phyloP scores from a whole-genome alignment of 768 basidiomycete genomes.

The Tylopilus subfusipes region DNA sequence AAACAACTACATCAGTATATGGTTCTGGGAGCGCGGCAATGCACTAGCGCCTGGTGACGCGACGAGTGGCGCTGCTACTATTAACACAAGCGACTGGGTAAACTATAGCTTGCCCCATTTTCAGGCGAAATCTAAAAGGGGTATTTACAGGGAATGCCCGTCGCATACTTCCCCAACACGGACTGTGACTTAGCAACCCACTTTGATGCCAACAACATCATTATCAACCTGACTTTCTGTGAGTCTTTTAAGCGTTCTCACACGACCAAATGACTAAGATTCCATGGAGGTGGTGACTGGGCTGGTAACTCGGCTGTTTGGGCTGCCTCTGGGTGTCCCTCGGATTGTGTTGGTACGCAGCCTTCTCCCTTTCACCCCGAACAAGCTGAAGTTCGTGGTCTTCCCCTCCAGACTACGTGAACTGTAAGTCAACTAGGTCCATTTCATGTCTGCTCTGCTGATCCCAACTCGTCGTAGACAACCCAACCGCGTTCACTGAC shows the following conservation, averaged over 20 bases:
- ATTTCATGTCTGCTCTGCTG: not conserved
- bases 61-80: not conserved
- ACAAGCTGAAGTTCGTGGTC: not conserved
- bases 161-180: not conserved
- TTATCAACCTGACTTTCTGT: conserved; percentile 35
- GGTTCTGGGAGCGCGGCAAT: conserved; percentile 33
- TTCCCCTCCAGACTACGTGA: conserved; percentile 22
- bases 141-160: not conserved
- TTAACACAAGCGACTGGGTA: not conserved
- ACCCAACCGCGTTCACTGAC: conserved; percentile 38
- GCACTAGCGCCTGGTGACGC: not conserved
- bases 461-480: conserved; percentile 17
- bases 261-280: not conserved
- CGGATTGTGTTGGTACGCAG: conserved; percentile 26
- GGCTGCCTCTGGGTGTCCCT: conserved; percentile 30
- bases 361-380: too few species aligned
- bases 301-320: conserved; percentile 30
- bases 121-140: not conserved
- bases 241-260: not conserved
- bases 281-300: conserved; percentile 27
- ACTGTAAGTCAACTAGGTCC: conserved; percentile 14
- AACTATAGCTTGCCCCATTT: not conserved
- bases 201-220: conserved; percentile 33
- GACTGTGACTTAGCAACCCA: conserved; percentile 40
- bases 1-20: conserved; percentile 33